Evolutionary conservation across 1,284 basidiomycete species (phyloP).

Genomic region (Cutaneotrichosporon cyanovorans): DNA sequence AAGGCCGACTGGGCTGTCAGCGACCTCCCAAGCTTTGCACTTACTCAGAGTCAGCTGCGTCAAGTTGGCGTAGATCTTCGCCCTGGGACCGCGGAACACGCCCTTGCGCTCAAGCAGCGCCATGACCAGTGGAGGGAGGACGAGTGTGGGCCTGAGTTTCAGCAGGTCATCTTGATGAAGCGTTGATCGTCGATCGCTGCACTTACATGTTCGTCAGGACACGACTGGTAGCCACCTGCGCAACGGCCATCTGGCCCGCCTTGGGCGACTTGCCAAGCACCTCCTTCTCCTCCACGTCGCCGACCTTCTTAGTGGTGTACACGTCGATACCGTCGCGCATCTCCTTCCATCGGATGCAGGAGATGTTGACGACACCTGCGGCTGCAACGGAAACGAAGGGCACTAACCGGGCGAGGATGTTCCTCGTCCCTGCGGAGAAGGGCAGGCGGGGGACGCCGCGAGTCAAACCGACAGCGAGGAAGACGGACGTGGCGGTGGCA

Average conservation of each 20-base stretch:
- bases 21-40: constrained; percentile 3
- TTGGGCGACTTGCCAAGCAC: constrained; percentile 47
- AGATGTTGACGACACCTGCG: constrained; percentile 50
- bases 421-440: constrained; percentile 31
- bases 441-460: constrained; percentile 47
- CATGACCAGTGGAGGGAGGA: constrained; percentile 50
- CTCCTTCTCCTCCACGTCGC: constrained; percentile 31
- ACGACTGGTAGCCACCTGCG: constrained; percentile 49
- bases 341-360: constrained; percentile 53
- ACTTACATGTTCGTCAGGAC: constrained; percentile 51
- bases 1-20: constrained; percentile 41
- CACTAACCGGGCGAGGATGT: constrained; percentile 47
- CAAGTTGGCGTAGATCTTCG: constrained; percentile 28
- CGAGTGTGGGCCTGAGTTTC: constrained; percentile 49
- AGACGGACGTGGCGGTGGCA: constrained; percentile 50
- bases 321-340: constrained; percentile 51
- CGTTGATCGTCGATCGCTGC: background rate
- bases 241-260: constrained; percentile 50
- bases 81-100: constrained; percentile 44
- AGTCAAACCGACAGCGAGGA: constrained; percentile 50
- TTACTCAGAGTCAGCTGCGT: constrained; percentile 44
- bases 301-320: constrained; percentile 34
- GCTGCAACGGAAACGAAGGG: constrained; percentile 51
- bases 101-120: constrained; percentile 45
- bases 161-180: background rate